Percentiles rank a stretch among this genome's conserved stretches.
Evolutionary conservation across 179 eudicot genomes (phyloP).

Genomic region (Spergularia azorica): DNA sequence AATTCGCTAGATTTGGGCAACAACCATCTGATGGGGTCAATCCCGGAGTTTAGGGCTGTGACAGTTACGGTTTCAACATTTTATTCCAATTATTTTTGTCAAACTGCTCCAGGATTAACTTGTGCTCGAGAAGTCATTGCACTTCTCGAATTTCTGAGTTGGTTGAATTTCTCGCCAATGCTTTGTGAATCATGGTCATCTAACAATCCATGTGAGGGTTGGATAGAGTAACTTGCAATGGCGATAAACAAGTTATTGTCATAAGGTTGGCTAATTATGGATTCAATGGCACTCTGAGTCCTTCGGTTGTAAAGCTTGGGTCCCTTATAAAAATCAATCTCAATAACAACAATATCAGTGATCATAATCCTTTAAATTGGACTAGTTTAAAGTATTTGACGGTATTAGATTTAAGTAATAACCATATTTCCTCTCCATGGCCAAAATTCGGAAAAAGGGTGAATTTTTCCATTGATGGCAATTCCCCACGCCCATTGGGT

Average conservation of each 20-base stretch:
- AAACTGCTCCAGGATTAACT: slow-evolving; percentile 42
- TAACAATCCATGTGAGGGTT: slow-evolving; percentile 68
- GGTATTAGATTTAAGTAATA: slow-evolving; percentile 59
- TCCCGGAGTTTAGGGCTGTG: slow-evolving; percentile 60
- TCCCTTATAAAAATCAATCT: slow-evolving; percentile 57
- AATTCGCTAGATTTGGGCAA: slow-evolving; percentile 62
- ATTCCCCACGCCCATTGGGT: slow-evolving; percentile 42
- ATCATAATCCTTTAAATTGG: slow-evolving; percentile 72
- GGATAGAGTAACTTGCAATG: slow-evolving; percentile 73
- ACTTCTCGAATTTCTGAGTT: slow-evolving; percentile 70
- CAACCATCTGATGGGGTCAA: slow-evolving; percentile 85
- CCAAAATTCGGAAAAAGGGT: slow-evolving; percentile 56
- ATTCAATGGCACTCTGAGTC: slow-evolving; percentile 74
- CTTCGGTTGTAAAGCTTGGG: slow-evolving; percentile 59
- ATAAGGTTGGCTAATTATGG: slow-evolving; percentile 60
- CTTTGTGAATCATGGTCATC: slow-evolving; percentile 77
- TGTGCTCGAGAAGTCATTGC: slow-evolving; percentile 77
- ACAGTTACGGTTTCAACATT: slow-evolving; percentile 50
- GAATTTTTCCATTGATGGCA: slow-evolving; percentile 45
- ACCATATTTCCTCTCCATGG: slow-evolving; percentile 70
- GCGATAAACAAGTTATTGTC: slow-evolving; percentile 44
- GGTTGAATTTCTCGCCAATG: slow-evolving; percentile 58
- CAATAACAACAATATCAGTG: slow-evolving; percentile 54
- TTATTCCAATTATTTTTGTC: slow-evolving; percentile 63
- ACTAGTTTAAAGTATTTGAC: slow-evolving; percentile 59